A percentile compares a stretch with the other conserved stretches of the same genome.
Conservation (phyloP, 2,329 filamentous ascomycete species). For the Clonostachys solani region DNA sequence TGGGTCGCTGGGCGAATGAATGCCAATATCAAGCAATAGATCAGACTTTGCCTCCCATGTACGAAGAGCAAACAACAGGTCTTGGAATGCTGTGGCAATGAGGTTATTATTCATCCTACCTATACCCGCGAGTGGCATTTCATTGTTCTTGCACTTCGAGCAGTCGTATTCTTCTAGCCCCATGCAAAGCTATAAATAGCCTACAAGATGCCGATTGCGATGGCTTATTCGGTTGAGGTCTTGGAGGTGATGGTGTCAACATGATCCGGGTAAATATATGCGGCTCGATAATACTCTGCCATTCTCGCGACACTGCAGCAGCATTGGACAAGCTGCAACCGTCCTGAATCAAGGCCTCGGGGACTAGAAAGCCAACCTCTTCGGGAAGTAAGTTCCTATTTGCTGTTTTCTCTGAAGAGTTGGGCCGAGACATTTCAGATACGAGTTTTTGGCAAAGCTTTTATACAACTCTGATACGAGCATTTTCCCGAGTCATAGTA, state of each 20-base stretch:
- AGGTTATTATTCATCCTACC: neutral
- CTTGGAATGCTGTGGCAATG: neutral
- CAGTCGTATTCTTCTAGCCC: neutral
- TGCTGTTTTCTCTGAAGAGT: no score
- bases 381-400: no score
- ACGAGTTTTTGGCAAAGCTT: no score
- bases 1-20: neutral
- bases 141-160: neutral
- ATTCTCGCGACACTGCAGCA: neutral
- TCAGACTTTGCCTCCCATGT: neutral
- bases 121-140: neutral
- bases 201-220: neutral
- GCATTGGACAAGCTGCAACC: neutral
- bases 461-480: no score
- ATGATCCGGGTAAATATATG: neutral
- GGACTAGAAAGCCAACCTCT: no score
- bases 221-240: neutral
- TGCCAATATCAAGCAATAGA: neutral
- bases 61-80: neutral
- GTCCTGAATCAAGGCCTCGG: neutral
- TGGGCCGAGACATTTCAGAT: no score
- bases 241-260: neutral
- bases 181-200: neutral
- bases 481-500: no score
- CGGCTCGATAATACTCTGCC: neutral